phyloP scores from a whole-genome alignment of 2,329 filamentous ascomycete genomes.

The Tolypocladium capitatum region DNA sequence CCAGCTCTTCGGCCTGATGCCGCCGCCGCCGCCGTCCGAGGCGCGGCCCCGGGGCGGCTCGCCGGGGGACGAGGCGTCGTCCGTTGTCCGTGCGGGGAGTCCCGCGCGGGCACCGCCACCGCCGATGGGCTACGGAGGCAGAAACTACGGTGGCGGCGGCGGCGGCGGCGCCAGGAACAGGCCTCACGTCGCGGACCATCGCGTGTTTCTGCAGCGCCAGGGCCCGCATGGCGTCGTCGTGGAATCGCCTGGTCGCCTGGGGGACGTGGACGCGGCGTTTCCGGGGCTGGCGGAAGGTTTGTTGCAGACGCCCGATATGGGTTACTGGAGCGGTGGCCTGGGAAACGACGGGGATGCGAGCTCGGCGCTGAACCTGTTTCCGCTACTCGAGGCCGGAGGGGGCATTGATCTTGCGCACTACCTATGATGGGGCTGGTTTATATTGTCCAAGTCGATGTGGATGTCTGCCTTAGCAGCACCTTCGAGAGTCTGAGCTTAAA shows the following conservation, averaged over 20 bases:
- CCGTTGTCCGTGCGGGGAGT: constrained; percentile 5
- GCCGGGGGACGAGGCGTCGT: neutral
- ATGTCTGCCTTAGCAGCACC: too few relatives aligned
- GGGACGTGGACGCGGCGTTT: constrained; percentile 24
- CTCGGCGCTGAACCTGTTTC: constrained; percentile 36
- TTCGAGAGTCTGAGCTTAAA: too few relatives aligned
- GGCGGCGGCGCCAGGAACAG: too few relatives aligned
- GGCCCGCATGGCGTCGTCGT: constrained; percentile 5
- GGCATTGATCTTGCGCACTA: constrained; percentile 37
- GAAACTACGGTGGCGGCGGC: too few relatives aligned
- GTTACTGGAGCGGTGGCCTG: constrained; percentile 22
- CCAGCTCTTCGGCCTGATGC: constrained; percentile 35
- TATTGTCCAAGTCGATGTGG: too few relatives aligned
- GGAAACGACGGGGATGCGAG: constrained; percentile 27
- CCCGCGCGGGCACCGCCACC: neutral
- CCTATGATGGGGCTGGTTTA: constrained; percentile 8
- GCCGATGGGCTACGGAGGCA: too few relatives aligned
- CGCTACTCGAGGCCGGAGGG: constrained; percentile 35
- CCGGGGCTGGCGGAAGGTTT: constrained; percentile 23
- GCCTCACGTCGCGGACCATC: neutral
- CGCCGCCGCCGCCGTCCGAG: too few relatives aligned
- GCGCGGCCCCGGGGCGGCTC: neutral
- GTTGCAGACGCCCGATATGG: constrained; percentile 27
- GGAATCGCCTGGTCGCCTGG: constrained; percentile 16
- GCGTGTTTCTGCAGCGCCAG: constrained; percentile 4